Conservation (phyloP, 306 rosid genomes). For the Acacia acuminata region DNA sequence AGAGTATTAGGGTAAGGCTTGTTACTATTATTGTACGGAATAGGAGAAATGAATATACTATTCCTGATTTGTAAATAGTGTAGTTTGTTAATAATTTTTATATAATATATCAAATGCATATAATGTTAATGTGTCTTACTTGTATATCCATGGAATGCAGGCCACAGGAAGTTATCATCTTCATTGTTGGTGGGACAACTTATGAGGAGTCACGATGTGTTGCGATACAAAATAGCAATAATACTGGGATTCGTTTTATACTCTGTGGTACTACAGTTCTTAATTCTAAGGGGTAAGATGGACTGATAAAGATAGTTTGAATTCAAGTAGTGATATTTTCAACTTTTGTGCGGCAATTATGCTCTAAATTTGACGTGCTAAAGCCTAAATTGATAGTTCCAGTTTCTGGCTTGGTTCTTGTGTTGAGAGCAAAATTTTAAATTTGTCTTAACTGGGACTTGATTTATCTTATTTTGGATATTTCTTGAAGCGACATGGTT, state of each 20-base stretch:
- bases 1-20: too few relatives aligned
- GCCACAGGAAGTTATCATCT: slow-evolving; percentile 90
- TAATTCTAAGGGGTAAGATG: slow-evolving; percentile 82
- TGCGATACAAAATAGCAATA: slow-evolving; percentile 78
- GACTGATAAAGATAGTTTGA: slow-evolving; percentile 24
- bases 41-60: neutral
- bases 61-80: neutral
- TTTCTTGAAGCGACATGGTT: slow-evolving; percentile 10
- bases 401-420: slow-evolving; percentile 15
- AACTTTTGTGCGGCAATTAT: slow-evolving; percentile 8
- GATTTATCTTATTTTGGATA: neutral
- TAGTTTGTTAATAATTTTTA: neutral
- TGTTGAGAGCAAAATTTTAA: slow-evolving; percentile 1
- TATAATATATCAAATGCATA: neutral
- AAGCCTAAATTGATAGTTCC: slow-evolving; percentile 7
- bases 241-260: slow-evolving; percentile 77
- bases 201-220: slow-evolving; percentile 90
- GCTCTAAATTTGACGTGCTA: slow-evolving; percentile 17
- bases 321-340: slow-evolving; percentile 10
- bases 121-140: slow-evolving; percentile 32
- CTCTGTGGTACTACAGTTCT: slow-evolving; percentile 91
- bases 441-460: slow-evolving; percentile 24
- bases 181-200: slow-evolving; percentile 95
- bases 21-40: neutral
- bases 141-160: slow-evolving; percentile 48